These are phyloP conservation scores for Auricularia sp. DNA, from an alignment of 768 basidiomycete genomes.

Conservation along the genomic window DNA sequence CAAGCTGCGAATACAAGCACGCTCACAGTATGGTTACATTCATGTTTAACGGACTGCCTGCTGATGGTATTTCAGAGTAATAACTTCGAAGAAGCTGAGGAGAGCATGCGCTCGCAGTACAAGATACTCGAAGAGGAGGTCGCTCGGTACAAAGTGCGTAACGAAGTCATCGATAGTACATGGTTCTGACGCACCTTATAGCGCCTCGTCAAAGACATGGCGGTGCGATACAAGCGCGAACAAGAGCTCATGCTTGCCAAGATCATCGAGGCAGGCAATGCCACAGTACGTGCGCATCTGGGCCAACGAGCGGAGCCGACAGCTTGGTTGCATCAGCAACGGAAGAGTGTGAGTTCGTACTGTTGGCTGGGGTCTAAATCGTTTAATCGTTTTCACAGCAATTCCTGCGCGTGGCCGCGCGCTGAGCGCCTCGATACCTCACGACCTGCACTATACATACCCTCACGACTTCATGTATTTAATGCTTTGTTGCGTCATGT, in stretches of 20 bases:
- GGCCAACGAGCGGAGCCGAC: constrained; percentile 35
- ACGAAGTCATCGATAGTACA: constrained; percentile 14
- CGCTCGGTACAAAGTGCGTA: constrained; percentile 27
- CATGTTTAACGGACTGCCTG: not conserved
- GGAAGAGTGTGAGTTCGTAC: constrained; percentile 34
- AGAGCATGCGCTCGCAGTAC: constrained; percentile 54
- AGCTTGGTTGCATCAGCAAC: constrained; percentile 64
- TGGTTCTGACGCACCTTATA: constrained; percentile 14
- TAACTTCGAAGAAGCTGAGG: constrained; percentile 65
- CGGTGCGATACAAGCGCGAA: constrained; percentile 60
- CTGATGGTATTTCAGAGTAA: constrained; percentile 23
- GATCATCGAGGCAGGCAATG: constrained; percentile 62
- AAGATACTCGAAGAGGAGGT: constrained; percentile 57
- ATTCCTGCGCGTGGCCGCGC: not conserved
- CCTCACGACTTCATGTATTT: not conserved
- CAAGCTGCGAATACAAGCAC: constrained; percentile 53
- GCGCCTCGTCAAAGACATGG: constrained; percentile 42
- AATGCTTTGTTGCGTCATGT: not conserved
- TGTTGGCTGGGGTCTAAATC: not conserved
- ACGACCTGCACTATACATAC: not conserved
- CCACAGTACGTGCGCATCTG: constrained; percentile 51
- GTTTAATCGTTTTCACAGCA: not conserved
- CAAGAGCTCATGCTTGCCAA: constrained; percentile 74
- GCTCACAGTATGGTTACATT: constrained; percentile 32
- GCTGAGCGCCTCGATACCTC: not conserved